phyloP scores from a whole-genome alignment of 352 stramenopile species.

The Pythium monospermum region DNA sequence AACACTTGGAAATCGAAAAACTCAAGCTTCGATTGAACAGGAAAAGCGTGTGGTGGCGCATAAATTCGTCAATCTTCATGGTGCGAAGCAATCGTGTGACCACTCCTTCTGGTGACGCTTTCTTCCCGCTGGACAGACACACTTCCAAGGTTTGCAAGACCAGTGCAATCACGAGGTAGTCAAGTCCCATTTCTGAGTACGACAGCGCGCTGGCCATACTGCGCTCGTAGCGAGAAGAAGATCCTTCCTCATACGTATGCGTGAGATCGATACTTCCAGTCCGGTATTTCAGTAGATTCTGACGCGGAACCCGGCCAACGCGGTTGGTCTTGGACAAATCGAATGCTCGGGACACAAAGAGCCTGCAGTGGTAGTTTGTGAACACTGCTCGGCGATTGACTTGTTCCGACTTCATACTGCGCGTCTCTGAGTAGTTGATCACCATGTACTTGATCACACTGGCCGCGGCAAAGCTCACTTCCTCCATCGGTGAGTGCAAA shows the following conservation, averaged over 20 bases:
- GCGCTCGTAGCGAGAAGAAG: slow-evolving; percentile 50
- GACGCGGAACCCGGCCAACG: slow-evolving; percentile 35
- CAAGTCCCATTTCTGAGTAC: slow-evolving; percentile 73
- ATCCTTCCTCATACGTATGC: slow-evolving; percentile 12
- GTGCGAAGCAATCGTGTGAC: slow-evolving; percentile 65
- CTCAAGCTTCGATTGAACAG: slow-evolving; percentile 82
- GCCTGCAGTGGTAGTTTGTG: slow-evolving; percentile 74
- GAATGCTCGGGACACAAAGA: slow-evolving; percentile 80
- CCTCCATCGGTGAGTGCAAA: slow-evolving; percentile 78
- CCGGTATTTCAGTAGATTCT: slow-evolving; percentile 22
- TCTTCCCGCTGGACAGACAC: slow-evolving; percentile 82
- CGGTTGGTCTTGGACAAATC: slow-evolving; percentile 76
- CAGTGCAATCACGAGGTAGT: slow-evolving; percentile 75
- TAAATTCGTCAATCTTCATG: slow-evolving; percentile 86
- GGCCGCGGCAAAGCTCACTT: slow-evolving; percentile 79
- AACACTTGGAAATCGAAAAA: slow-evolving; percentile 83
- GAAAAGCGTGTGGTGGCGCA: slow-evolving; percentile 80
- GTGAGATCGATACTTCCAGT: slow-evolving; percentile 20
- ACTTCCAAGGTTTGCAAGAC: slow-evolving; percentile 81
- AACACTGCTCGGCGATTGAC: slow-evolving; percentile 81
- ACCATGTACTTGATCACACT: slow-evolving; percentile 88
- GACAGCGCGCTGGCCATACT: slow-evolving; percentile 77
- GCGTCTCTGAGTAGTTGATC: slow-evolving; percentile 86
- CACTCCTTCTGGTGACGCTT: slow-evolving; percentile 75
- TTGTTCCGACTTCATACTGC: slow-evolving; percentile 81